phyloP scores from a whole-genome alignment of 202 grass and related monocot genomes.

The Alloteropsis angusta region DNA sequence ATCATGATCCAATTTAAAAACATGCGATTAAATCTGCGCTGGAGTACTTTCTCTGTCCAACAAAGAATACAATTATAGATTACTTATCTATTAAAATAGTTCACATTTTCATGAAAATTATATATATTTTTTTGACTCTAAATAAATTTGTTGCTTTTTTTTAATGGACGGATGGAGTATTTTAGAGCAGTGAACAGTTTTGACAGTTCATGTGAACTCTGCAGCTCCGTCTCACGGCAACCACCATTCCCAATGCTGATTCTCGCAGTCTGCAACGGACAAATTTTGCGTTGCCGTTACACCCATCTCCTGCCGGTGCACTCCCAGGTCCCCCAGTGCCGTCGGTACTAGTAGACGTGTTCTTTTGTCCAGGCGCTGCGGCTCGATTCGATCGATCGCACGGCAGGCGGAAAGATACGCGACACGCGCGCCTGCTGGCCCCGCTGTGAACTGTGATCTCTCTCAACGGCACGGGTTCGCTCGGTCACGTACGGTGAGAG shows the following conservation, averaged over 20 bases:
- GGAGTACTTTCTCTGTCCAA: too few species aligned
- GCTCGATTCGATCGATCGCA: conserved; percentile 3
- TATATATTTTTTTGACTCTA: too few species aligned
- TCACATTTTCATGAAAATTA: too few species aligned
- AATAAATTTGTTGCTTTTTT: too few species aligned
- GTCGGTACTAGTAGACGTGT: too few species aligned
- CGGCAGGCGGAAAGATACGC: background rate
- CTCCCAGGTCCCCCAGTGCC: background rate
- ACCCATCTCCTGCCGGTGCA: background rate
- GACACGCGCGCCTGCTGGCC: background rate
- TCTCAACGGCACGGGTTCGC: background rate
- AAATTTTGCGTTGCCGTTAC: background rate
- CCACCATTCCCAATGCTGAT: background rate
- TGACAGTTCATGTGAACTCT: too few species aligned
- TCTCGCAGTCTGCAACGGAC: background rate
- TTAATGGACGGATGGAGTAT: too few species aligned
- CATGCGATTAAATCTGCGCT: background rate
- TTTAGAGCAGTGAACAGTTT: background rate
- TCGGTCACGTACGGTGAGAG: background rate
- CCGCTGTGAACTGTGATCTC: background rate
- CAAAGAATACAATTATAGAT: too few species aligned
- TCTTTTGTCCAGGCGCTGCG: background rate
- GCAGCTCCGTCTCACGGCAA: background rate
- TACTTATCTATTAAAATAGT: too few species aligned
- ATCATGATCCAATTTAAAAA: background rate